Evolutionary conservation across 2,329 filamentous ascomycete genomes (phyloP).

Genomic region (Aspergillus sp.): DNA sequence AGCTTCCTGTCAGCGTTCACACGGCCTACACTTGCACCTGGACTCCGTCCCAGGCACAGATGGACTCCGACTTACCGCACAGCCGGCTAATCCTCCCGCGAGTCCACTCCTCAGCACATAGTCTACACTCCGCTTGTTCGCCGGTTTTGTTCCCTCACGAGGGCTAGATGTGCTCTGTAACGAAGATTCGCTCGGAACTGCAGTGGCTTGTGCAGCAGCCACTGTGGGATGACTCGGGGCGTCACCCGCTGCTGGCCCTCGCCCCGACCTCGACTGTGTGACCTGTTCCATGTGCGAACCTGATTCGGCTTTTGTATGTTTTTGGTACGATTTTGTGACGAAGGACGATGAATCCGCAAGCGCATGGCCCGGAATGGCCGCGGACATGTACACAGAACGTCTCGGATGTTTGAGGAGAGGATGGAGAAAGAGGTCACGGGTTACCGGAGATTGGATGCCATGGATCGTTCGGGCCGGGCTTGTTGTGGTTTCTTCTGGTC

Average conservation of each 20-base stretch:
- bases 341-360: constrained; percentile 17
- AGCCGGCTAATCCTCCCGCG: constrained; percentile 87
- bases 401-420: constrained; percentile 8
- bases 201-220: constrained; percentile 15
- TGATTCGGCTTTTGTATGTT: constrained; percentile 14
- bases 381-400: constrained; percentile 22
- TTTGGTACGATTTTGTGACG: constrained; percentile 10
- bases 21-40: no score
- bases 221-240: constrained; percentile 14
- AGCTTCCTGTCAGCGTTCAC: constrained; percentile 5
- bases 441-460: constrained; percentile 29
- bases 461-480: constrained; percentile 1
- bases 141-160: constrained; percentile 35
- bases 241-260: constrained; percentile 19
- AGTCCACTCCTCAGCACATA: constrained; percentile 82
- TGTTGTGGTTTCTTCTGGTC: background rate
- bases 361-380: constrained; percentile 29
- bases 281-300: constrained; percentile 32
- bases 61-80: constrained; percentile 64
- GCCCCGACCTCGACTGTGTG: constrained; percentile 23
- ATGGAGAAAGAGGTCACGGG: constrained; percentile 23
- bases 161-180: constrained; percentile 12
- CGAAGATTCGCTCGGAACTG: constrained; percentile 15
- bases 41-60: no score
- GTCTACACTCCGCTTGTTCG: constrained; percentile 72